Percentiles rank a stretch among this genome's conserved stretches.
Conservation (phyloP, 2,329 filamentous ascomycete species). For the Dryadomyces sulphureus region DNA sequence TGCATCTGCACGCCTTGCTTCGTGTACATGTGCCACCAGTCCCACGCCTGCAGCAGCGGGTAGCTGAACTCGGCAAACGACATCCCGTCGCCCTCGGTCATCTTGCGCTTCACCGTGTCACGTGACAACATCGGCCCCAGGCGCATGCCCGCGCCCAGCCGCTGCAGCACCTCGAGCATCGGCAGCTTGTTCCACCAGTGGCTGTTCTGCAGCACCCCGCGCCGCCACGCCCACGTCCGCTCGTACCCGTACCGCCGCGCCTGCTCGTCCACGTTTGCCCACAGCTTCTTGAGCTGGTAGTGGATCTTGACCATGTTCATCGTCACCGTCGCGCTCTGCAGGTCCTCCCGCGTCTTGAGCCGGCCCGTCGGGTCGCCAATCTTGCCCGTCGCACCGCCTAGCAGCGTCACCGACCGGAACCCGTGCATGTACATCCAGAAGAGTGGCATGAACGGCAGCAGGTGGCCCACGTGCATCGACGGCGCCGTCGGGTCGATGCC, state of each 20-base stretch:
- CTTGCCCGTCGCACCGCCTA: conserved; percentile 62
- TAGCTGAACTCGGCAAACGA: conserved; percentile 89
- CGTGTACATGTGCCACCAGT: conserved; percentile 79
- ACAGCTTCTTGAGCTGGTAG: conserved; percentile 56
- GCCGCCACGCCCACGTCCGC: conserved; percentile 48
- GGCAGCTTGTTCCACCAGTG: conserved; percentile 63
- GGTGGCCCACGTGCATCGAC: conserved; percentile 67
- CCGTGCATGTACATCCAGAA: conserved; percentile 76
- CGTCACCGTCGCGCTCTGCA: conserved; percentile 35
- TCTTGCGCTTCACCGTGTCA: conserved; percentile 61
- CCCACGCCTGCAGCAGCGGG: conserved; percentile 86
- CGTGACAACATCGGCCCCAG: conserved; percentile 77
- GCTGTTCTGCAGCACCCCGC: conserved; percentile 65
- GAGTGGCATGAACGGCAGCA: conserved; percentile 68
- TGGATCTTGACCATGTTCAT: conserved; percentile 56
- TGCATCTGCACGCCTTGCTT: conserved; percentile 61
- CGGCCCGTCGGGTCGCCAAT: conserved; percentile 69
- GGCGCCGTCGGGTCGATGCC: conserved; percentile 71
- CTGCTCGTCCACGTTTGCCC: conserved; percentile 55
- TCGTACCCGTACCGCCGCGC: conserved; percentile 50
- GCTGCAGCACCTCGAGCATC: conserved; percentile 59
- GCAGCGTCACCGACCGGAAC: conserved; percentile 48
- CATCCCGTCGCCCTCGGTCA: conserved; percentile 82
- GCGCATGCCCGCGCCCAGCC: conserved; percentile 58
- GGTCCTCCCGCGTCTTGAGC: conserved; percentile 41